Conservation (phyloP, 2,329 filamentous ascomycete species). For the Aspergillus pseudoterreus region DNA sequence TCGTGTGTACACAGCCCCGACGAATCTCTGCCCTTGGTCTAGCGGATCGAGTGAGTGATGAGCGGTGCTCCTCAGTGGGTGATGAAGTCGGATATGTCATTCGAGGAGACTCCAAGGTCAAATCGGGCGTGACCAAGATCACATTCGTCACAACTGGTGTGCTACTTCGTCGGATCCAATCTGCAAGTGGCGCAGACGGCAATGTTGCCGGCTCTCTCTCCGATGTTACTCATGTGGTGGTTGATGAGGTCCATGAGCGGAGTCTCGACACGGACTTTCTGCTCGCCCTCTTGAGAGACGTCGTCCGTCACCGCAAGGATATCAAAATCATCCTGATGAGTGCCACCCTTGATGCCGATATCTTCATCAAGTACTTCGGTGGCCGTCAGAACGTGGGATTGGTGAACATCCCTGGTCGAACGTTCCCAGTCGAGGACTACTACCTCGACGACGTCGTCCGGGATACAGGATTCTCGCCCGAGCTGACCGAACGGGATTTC, state of each 20-base stretch:
- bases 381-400: slow-evolving; percentile 67
- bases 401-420: slow-evolving; percentile 84
- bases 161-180: slow-evolving; percentile 83
- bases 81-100: slow-evolving; percentile 90
- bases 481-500: slow-evolving; percentile 26
- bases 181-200: slow-evolving; percentile 73
- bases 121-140: slow-evolving; percentile 71
- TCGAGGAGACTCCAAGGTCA: slow-evolving; percentile 79
- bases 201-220: slow-evolving; percentile 78
- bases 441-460: slow-evolving; percentile 85
- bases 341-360: slow-evolving; percentile 83
- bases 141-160: slow-evolving; percentile 97
- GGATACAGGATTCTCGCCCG: slow-evolving; percentile 66
- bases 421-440: slow-evolving; percentile 83
- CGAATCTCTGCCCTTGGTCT: slow-evolving; percentile 91
- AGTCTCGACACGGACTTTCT: slow-evolving; percentile 94
- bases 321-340: slow-evolving; percentile 94
- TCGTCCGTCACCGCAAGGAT: slow-evolving; percentile 69
- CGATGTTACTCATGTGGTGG: slow-evolving; percentile 89
- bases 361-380: slow-evolving; percentile 81
- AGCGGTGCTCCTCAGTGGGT: slow-evolving; percentile 76
- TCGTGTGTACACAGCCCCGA: slow-evolving; percentile 92
- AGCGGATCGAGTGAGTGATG: slow-evolving; percentile 90
- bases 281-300: slow-evolving; percentile 79
- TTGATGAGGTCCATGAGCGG: slow-evolving; percentile 95